phyloP scores from a whole-genome alignment of 106 monocot species.

The Ottelia alismoides region DNA sequence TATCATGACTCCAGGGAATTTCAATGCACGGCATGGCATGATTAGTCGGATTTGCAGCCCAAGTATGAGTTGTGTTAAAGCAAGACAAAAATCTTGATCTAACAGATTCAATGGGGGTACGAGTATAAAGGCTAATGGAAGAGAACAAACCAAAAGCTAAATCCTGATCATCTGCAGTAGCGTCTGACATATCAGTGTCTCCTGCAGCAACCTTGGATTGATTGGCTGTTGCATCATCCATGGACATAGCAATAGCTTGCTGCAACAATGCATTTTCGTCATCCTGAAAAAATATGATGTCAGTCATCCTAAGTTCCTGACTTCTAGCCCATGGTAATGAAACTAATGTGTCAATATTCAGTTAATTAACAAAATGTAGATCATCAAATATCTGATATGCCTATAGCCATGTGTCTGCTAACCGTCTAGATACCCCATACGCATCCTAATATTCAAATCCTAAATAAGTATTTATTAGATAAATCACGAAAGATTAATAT shows the following conservation, averaged over 20 bases:
- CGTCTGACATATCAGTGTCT: constrained; percentile 53
- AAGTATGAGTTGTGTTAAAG: too few relatives aligned
- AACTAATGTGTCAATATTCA: background rate
- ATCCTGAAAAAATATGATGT: background rate
- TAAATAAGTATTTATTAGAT: too few relatives aligned
- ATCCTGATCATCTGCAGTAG: constrained; percentile 37
- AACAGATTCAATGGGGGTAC: too few relatives aligned
- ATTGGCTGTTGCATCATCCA: constrained; percentile 38
- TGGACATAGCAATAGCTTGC: constrained; percentile 87
- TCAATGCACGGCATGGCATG: too few relatives aligned
- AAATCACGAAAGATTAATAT: too few relatives aligned
- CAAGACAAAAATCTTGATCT: too few relatives aligned
- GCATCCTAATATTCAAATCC: background rate
- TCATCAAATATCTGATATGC: background rate
- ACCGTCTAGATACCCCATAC: background rate
- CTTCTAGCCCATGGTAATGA: background rate
- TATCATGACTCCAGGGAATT: too few relatives aligned
- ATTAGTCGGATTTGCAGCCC: too few relatives aligned
- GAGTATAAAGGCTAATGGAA: too few relatives aligned
- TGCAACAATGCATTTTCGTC: constrained; percentile 59
- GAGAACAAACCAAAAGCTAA: constrained; percentile 53
- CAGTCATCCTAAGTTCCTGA: background rate
- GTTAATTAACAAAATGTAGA: background rate
- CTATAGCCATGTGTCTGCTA: background rate
- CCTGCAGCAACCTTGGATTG: constrained; percentile 7